Conservation (phyloP, 1,284 basidiomycete species). For the Xerocomus amazonicus region DNA sequence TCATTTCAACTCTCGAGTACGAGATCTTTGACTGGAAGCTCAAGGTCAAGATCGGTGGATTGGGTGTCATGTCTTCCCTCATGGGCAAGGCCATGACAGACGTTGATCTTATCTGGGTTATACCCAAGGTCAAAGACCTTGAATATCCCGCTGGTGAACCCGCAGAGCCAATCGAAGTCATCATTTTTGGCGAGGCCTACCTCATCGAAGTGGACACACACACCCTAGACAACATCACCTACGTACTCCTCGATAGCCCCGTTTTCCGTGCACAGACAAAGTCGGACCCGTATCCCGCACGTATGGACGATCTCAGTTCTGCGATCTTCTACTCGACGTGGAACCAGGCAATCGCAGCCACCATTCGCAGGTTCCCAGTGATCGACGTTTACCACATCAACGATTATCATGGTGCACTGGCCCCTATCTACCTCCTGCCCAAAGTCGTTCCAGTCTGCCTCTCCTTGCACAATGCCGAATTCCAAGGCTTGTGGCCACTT, state of each 20-base stretch:
- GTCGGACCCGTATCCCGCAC: conserved; percentile 88
- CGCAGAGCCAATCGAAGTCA: conserved; percentile 88
- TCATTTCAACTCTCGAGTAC: conserved; percentile 90
- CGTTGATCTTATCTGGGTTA: conserved; percentile 88
- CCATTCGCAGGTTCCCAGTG: conserved; percentile 77
- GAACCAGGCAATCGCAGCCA: conserved; percentile 93
- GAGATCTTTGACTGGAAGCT: conserved; percentile 95
- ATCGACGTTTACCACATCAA: conserved; percentile 89
- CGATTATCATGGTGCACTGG: conserved; percentile 91
- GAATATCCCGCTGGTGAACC: conserved; percentile 90
- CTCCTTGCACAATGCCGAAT: conserved; percentile 94
- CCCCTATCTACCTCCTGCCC: conserved; percentile 84
- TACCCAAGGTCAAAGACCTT: conserved; percentile 90
- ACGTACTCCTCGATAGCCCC: conserved; percentile 87
- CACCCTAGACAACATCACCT: conserved; percentile 89
- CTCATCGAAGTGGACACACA: conserved; percentile 93
- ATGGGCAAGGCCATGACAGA: conserved; percentile 98
- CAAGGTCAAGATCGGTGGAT: conserved; percentile 94
- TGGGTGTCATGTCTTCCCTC: conserved; percentile 93
- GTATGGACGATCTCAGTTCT: conserved; percentile 93
- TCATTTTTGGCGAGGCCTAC: conserved; percentile 93
- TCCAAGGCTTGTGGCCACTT: conserved; percentile 92
- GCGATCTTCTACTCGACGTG: conserved; percentile 97
- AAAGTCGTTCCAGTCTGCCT: conserved; percentile 86
- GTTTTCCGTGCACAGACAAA: conserved; percentile 95